phyloP scores from a whole-genome alignment of 2,329 filamentous ascomycete species.

The Diaporthe destruens region DNA sequence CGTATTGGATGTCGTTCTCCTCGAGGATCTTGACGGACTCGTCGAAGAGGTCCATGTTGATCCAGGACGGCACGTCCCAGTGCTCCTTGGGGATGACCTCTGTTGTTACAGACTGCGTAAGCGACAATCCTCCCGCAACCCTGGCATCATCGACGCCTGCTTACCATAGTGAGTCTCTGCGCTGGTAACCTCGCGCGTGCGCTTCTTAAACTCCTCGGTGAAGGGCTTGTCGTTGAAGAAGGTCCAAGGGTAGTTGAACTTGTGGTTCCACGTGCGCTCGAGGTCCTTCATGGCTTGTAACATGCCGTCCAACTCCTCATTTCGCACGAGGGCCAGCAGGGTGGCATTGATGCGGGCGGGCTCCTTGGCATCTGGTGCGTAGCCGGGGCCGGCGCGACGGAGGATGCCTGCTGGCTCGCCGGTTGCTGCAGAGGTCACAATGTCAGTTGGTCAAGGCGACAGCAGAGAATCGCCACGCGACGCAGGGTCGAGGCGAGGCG shows the following conservation, averaged over 20 bases:
- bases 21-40: constrained; percentile 87
- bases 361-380: constrained; percentile 79
- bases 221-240: constrained; percentile 99
- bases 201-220: constrained; percentile 89
- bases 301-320: constrained; percentile 87
- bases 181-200: constrained; percentile 85
- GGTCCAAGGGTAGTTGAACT: constrained; percentile 99
- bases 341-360: constrained; percentile 93
- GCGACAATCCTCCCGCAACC: constrained; percentile 22
- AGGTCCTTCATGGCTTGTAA: constrained; percentile 90
- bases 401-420: constrained; percentile 85
- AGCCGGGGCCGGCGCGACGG: constrained; percentile 80
- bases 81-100: constrained; percentile 94
- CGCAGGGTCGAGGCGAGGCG: neutral
- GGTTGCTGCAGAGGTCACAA: constrained; percentile 68
- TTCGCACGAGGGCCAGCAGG: constrained; percentile 90
- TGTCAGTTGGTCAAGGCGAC: constrained; percentile 16
- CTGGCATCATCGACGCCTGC: constrained; percentile 40
- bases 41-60: constrained; percentile 85
- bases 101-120: constrained; percentile 52
- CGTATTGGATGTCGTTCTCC: constrained; percentile 91
- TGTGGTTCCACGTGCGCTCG: constrained; percentile 95
- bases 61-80: constrained; percentile 93
- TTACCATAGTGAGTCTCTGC: constrained; percentile 88
- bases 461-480: neutral